Evolutionary conservation across 2,329 filamentous ascomycete genomes (phyloP).

Genomic region (Fusarium ramigenum): DNA sequence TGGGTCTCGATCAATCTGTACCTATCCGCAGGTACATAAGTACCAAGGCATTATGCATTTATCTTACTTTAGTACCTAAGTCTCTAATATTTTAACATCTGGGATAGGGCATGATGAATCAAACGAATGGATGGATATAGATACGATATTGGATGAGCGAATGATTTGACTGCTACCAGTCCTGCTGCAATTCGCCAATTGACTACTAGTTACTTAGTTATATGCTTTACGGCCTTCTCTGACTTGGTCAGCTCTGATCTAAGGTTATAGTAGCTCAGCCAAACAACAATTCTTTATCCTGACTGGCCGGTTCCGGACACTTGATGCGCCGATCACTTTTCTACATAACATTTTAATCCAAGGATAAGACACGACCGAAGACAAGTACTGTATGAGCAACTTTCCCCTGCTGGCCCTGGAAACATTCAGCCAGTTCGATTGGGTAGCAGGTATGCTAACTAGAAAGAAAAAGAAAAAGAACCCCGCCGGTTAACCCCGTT

Average conservation of each 20-base stretch:
- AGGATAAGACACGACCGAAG: background rate
- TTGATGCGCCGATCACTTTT: constrained; percentile 15
- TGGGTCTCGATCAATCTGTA: constrained; percentile 16
- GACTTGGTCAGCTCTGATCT: constrained; percentile 19
- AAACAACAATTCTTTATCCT: constrained; percentile 14
- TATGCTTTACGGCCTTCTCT: constrained; percentile 1
- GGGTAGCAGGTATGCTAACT: background rate
- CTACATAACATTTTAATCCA: constrained; percentile 18
- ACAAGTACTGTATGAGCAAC: background rate
- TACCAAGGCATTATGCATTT: too few species aligned
- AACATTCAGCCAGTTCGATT: constrained; percentile 20
- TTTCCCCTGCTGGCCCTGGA: constrained; percentile 16
- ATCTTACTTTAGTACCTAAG: background rate
- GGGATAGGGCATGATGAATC: background rate
- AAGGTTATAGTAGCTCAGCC: constrained; percentile 5
- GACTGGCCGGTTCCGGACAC: constrained; percentile 32
- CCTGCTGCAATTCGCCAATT: background rate
- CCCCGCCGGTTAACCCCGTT: constrained; percentile 26
- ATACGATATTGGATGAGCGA: background rate
- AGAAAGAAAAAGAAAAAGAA: background rate
- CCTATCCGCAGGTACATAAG: background rate
- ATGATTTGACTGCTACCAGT: background rate
- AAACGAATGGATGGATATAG: background rate
- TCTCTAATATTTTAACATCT: background rate
- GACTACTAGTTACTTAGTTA: background rate